Percentiles rank a stretch among this genome's conserved stretches.
These are phyloP conservation scores for Pyrenophora tritici-repentis DNA, from an alignment of 2,329 filamentous ascomycete species.

Conservation along the genomic window DNA sequence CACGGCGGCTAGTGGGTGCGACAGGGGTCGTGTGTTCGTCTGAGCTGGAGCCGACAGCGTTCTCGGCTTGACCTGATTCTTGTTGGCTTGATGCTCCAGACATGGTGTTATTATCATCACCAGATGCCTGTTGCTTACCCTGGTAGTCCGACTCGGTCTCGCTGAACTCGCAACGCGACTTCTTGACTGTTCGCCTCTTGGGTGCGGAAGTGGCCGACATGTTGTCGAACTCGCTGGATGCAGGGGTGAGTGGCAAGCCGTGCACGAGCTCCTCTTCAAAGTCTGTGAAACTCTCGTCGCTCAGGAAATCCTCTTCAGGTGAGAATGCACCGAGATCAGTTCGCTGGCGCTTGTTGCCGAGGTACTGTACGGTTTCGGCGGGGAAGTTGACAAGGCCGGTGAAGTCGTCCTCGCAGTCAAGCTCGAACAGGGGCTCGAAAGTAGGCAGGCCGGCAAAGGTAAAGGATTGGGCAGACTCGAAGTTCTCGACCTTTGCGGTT, in stretches of 20 bases:
- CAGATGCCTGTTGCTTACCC: conserved; percentile 41
- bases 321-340: conserved; percentile 68
- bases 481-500: conserved; percentile 43
- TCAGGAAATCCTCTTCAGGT: conserved; percentile 75
- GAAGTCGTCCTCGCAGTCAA: conserved; percentile 91
- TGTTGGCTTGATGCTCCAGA: conserved; percentile 47
- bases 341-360: conserved; percentile 72
- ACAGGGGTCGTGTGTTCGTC: conserved; percentile 45
- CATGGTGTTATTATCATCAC: conserved; percentile 40
- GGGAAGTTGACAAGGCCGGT: conserved; percentile 74
- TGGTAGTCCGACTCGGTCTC: conserved; percentile 46
- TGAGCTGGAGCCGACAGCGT: conserved; percentile 54
- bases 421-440: conserved; percentile 85
- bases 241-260: conserved; percentile 65
- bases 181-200: conserved; percentile 39
- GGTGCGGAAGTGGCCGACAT: conserved; percentile 29
- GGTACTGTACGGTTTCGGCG: conserved; percentile 63
- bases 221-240: conserved; percentile 55
- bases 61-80: conserved; percentile 46
- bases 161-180: conserved; percentile 35
- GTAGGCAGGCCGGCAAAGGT: conserved; percentile 65
- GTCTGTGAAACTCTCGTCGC: conserved; percentile 75
- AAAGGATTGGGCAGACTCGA: conserved; percentile 40
- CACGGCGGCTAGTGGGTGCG: conserved; percentile 76
- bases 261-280: conserved; percentile 71